A percentile compares a stretch with the other conserved stretches of the same genome.
These are phyloP conservation scores for Trametes sp. DNA, from an alignment of 1,284 basidiomycete genomes.

Conservation along the genomic window DNA sequence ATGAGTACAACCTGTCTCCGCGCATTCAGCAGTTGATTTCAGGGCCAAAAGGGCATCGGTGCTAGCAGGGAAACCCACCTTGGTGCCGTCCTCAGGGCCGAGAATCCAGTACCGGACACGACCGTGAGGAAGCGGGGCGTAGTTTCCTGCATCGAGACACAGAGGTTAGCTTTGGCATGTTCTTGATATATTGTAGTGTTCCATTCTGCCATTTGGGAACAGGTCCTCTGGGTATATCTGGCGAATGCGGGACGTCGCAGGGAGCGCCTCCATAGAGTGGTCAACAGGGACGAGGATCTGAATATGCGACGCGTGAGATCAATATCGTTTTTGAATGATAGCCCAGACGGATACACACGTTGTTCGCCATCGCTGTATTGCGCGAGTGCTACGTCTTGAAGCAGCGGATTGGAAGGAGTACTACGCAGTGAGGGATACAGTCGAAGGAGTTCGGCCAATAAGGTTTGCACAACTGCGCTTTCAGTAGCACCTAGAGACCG, in stretches of 20 bases:
- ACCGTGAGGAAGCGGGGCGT: slow-evolving; percentile 39
- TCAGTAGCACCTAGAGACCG: too few species aligned
- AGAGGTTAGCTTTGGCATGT: not conserved
- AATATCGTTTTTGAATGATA: not conserved
- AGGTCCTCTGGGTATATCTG: slow-evolving; percentile 39
- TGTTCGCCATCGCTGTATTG: not conserved
- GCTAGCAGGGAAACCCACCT: slow-evolving; percentile 49
- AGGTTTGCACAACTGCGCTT: too few species aligned
- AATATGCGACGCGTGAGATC: not conserved
- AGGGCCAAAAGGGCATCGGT: not conserved
- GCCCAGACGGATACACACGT: not conserved
- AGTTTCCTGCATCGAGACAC: slow-evolving; percentile 29
- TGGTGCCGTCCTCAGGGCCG: slow-evolving; percentile 72
- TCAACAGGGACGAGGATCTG: slow-evolving; percentile 35
- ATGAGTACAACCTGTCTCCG: slow-evolving; percentile 69
- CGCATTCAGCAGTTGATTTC: slow-evolving; percentile 1
- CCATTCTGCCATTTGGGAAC: slow-evolving; percentile 35
- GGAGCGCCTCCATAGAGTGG: slow-evolving; percentile 39
- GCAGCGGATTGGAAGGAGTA: too few species aligned
- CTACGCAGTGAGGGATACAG: too few species aligned
- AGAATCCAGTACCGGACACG: slow-evolving; percentile 75
- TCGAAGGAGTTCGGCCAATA: too few species aligned
- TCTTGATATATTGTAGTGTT: not conserved
- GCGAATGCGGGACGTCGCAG: slow-evolving; percentile 32
- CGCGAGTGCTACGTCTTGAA: too few species aligned